phyloP scores from a whole-genome alignment of 345 rosid genomes.

The Acer saccharum region DNA sequence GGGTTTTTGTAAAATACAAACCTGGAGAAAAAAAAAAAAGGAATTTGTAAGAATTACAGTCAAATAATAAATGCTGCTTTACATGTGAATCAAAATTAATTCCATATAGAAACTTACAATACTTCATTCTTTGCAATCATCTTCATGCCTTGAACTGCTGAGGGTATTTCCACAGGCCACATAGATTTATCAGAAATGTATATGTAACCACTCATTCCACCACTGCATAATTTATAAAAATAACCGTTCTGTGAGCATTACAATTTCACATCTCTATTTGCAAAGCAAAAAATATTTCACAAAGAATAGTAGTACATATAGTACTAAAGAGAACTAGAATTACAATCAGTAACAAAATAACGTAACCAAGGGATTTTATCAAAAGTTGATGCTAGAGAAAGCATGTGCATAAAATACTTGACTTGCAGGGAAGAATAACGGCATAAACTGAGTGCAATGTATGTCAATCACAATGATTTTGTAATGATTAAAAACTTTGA shows the following conservation, averaged over 20 bases:
- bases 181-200: conserved; percentile 6
- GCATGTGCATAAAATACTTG: no score
- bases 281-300: background rate
- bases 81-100: background rate
- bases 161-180: conserved; percentile 18
- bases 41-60: background rate
- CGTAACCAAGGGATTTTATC: background rate
- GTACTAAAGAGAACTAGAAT: background rate
- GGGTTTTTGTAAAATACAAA: no score
- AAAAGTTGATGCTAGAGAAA: no score
- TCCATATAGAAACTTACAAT: conserved; percentile 20
- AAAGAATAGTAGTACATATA: background rate
- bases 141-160: conserved; percentile 25
- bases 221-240: conserved; percentile 22
- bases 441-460: no score
- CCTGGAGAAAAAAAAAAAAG: no score
- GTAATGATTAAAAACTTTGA: no score
- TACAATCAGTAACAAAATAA: background rate
- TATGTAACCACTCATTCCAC: conserved; percentile 35
- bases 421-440: no score
- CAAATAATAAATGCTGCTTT: no score
- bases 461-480: no score
- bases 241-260: background rate
- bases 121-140: conserved; percentile 22
- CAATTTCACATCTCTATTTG: background rate